phyloP scores from a whole-genome alignment of 257 asterid species.

The Solanum commersonii region DNA sequence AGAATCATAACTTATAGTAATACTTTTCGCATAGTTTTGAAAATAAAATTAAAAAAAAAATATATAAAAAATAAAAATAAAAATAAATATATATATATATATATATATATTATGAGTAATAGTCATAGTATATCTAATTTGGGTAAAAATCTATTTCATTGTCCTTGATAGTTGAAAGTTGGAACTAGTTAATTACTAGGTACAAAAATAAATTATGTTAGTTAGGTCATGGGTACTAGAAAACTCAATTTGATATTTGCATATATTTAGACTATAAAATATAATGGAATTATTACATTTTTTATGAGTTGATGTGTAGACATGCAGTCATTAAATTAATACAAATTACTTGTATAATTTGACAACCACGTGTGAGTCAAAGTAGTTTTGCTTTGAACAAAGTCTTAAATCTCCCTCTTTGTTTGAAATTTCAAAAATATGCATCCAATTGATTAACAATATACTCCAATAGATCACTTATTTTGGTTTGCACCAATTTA shows the following conservation, averaged over 20 bases:
- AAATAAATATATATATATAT: too few species aligned
- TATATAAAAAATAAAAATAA: too few species aligned
- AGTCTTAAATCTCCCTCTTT: neutral
- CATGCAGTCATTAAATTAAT: neutral
- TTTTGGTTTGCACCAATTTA: neutral
- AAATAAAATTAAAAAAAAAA: too few species aligned
- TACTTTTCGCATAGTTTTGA: neutral
- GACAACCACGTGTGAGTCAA: neutral
- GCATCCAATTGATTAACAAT: neutral
- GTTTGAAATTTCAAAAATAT: neutral
- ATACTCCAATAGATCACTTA: neutral
- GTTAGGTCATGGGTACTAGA: neutral
- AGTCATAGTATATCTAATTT: neutral
- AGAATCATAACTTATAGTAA: rapidly evolving
- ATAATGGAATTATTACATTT: neutral
- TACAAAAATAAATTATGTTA: neutral
- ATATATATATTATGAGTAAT: neutral
- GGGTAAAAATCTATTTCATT: neutral
- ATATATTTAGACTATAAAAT: neutral
- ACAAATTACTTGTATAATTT: neutral
- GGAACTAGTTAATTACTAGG: neutral
- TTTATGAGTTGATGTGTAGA: neutral
- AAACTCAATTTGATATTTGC: neutral
- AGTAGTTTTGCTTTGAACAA: neutral
- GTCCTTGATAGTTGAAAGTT: neutral